Evolutionary conservation across 257 asterid genomes (phyloP), one percentile per base, ranked within the genome.

Genomic region (Primulina huaijiensis): DNA sequence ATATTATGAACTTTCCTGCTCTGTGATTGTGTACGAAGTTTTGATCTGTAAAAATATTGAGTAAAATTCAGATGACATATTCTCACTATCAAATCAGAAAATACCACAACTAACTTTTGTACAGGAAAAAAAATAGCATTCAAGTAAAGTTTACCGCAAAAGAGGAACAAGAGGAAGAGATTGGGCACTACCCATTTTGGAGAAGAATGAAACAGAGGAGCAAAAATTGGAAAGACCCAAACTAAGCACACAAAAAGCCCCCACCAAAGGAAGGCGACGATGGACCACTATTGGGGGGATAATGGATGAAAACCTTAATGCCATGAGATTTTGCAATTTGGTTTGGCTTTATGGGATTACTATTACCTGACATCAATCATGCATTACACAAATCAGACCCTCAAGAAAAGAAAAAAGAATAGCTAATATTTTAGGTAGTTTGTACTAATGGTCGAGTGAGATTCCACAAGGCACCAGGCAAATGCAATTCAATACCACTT

Each of bases 161-260:
- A 76, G 72, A 75, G 87, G 85, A 59, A 50, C 52, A 38, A 78
- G 76, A 33, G 89, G 82, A 75, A 87, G 78, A 67, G 89, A 83
- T 35, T 76, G 86, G 80, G 79, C 87, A 72, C 64, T 76, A 60
- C 88, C 85, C 53, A 77, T 69, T 65, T 75, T 82, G 57, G 87
- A 82, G 72, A 79, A 71, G 53, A 77, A 64, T 34, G 85, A 74
- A 69, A 82, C 33, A 12, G 85, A 68, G 57, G 76, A 72, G 74
- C 83, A 84, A 67, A 88, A 76, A 85, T 81, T 86, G 66, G 96
- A 82, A 68, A 94, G 71, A 55, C 99, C 96, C n/a, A 84, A 85
- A 71, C 95, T 85, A 21, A 93, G 85, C 61, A 89, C 82, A 76
- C 96, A 88, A 69, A 93, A 81, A 21, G 96, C 97, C 64, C 99